Evolutionary conservation across 371 early-diverging fungal species (phyloP), one percentile per base, ranked within the genome.

Genomic region (Parasitella parasitica): DNA sequence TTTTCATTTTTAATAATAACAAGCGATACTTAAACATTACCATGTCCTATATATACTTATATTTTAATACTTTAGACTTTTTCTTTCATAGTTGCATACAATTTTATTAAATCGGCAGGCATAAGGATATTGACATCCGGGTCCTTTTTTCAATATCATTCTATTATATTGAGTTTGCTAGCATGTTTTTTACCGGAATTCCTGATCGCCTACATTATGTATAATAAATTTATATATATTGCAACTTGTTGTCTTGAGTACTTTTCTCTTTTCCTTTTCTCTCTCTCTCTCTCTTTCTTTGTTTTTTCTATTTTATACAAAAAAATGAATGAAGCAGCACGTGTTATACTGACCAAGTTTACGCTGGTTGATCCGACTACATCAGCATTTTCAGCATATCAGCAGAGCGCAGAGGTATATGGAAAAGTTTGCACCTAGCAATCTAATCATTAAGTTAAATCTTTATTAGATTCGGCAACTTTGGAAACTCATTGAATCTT

Each of bases 401-500:
- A 63, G 27, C 57, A 63, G 49, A 63, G 53, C 18, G 27, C 46
- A 53, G 58, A 64, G 53, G 64, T 63, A 48, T n/a, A 12, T 35
- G 18, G 9, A 58, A 38, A 27, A 12, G 37, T 4, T 30, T 27
- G 16, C 4, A 39, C 0, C 6, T 16, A 15, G 18, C 4, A 13
- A n/a, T n/a, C n/a, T n/a, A n/a, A n/a, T n/a, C 37, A 48, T 48
- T 36, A 9, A 52, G 9, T 27, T 2, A 32, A 12, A 22, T 26
- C 0, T 15, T 22, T 16, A 24, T 12, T 46, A 64, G 65, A 64
- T 64, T 13, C 30, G 57, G 48, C 54, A 53, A 8, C 18, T 64
- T 54, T 64, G 65, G 65, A 64, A 36, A 24, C 48, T 48, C n/a
- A 36, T 59, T 2, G 49, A 43, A 30, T 64, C 65, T 4, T 64